Conservation (phyloP, 73 alveolate genomes). For the Tetrahymena malaccensis region DNA sequence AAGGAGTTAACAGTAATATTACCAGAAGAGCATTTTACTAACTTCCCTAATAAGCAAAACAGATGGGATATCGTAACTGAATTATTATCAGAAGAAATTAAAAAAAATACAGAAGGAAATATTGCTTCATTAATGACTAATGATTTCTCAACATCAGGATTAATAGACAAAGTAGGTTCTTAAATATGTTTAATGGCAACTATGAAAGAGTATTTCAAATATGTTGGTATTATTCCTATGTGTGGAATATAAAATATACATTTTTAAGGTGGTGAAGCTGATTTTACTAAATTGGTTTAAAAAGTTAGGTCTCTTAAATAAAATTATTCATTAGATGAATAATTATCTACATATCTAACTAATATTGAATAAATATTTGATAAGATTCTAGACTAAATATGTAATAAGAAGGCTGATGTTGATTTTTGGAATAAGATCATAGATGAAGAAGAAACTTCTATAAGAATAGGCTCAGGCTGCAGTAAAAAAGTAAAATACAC, state of each 20-base stretch:
- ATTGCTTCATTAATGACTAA: not conserved
- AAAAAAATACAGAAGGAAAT: slow-evolving; percentile 5
- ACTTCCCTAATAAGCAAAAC: not conserved
- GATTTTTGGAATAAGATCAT: slow-evolving; percentile 16
- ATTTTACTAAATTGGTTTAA: not conserved
- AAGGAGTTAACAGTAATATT: not conserved
- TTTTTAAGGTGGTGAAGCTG: not conserved
- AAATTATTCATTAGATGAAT: not conserved
- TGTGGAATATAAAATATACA: slow-evolving; percentile 12
- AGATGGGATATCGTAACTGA: slow-evolving; percentile 11
- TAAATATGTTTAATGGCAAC: slow-evolving; percentile 25
- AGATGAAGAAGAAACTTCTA: not conserved
- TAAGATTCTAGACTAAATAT: not conserved
- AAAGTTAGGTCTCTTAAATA: not conserved
- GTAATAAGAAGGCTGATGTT: not conserved
- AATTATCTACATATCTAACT: not conserved
- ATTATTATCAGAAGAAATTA: not conserved
- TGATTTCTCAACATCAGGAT: not conserved
- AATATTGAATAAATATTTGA: not conserved
- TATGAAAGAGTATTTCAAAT: slow-evolving; percentile 11
- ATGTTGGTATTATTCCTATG: not conserved
- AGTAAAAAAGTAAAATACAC: not conserved
- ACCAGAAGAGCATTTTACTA: not conserved
- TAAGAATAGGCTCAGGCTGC: not conserved
- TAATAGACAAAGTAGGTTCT: not conserved